Percentiles rank a stretch among this genome's conserved stretches.
Evolutionary conservation across 192 early-diverging fungal species (phyloP).

Genomic region (Coemansia sp.): DNA sequence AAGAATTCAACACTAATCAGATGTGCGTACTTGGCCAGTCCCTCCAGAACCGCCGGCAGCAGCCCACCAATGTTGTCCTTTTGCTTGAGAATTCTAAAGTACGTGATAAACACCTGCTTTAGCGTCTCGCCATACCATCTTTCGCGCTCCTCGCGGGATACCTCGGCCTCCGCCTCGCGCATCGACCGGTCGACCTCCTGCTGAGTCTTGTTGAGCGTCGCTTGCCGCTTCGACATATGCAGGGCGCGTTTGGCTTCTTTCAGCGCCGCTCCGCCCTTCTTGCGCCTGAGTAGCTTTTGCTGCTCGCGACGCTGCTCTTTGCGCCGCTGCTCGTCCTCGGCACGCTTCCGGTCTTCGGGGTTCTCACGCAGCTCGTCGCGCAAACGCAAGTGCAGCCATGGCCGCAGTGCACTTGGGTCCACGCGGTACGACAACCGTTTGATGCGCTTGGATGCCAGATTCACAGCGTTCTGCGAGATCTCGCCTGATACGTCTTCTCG

Average conservation of each 20-base stretch:
- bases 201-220: conserved; percentile 55
- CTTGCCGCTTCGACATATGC: conserved; percentile 71
- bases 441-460: conserved; percentile 79
- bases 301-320: conserved; percentile 48
- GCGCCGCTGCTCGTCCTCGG: conserved; percentile 53
- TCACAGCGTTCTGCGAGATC: conserved; percentile 80
- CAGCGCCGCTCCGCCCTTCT: conserved; percentile 36
- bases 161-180: conserved; percentile 88
- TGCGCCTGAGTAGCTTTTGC: conserved; percentile 35
- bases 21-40: conserved; percentile 78
- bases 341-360: conserved; percentile 54
- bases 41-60: conserved; percentile 64
- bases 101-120: conserved; percentile 89
- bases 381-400: conserved; percentile 79
- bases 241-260: conserved; percentile 56
- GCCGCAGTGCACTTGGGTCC: conserved; percentile 62
- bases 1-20: conserved; percentile 97
- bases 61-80: conserved; percentile 63
- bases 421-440: conserved; percentile 76
- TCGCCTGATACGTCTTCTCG: conserved; percentile 82
- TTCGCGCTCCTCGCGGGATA: conserved; percentile 77
- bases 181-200: conserved; percentile 52
- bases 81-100: conserved; percentile 93
- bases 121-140: conserved; percentile 89
- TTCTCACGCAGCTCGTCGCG: conserved; percentile 73